Base-by-base conservation (phyloP, 75 land plant genomes). In the Pinus albicaulis region DNA sequence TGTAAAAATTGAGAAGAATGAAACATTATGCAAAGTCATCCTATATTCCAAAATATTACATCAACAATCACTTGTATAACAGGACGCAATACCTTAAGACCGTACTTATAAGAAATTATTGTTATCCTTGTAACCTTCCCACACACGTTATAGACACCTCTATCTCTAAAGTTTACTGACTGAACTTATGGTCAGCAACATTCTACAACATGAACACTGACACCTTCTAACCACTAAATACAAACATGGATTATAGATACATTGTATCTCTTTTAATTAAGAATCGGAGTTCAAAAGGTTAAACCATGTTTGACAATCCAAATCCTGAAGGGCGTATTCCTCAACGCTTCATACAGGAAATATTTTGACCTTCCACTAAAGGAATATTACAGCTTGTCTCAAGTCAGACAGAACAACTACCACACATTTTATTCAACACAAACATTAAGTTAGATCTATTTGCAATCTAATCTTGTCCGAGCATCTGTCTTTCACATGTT, bases 401-500 rank as follows among this genome's bases (percentile, higher is more conserved):
- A 20, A 41, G n/a, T 36, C 20, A 66, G 38, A 66, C 70, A 41
- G 7, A 38, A 31, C 34, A 66, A 7, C 17, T 10, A 17, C 68
- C 19, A 68, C 48, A 68, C 52, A 38, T 44, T 68, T 38, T 20
- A 38, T 19, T 68, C n/a, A 19, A 68, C 24, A 68, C 22, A 68
- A 38, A 68, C n/a, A n/a, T n/a, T 20, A 38, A 52, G 22, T 38
- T 20, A 66, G 0, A 68, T 19, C 12, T 34, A 68, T 68, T 68
- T 22, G 6, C 19, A 36, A 19, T 20, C 7, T 68, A 19, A 44
- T n/a, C 28, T 41, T 41, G 22, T 22, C 63, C 36, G 3, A 17
- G 36, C 75, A 76, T 76, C 36, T 76, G 12, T 17, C 3, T 71
- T 22, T 75, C 62, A 76, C 78, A 73, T 61, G 20, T 26, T 66